phyloP scores from a whole-genome alignment of 192 early-diverging fungal species.

The Phycomyces nitens region DNA sequence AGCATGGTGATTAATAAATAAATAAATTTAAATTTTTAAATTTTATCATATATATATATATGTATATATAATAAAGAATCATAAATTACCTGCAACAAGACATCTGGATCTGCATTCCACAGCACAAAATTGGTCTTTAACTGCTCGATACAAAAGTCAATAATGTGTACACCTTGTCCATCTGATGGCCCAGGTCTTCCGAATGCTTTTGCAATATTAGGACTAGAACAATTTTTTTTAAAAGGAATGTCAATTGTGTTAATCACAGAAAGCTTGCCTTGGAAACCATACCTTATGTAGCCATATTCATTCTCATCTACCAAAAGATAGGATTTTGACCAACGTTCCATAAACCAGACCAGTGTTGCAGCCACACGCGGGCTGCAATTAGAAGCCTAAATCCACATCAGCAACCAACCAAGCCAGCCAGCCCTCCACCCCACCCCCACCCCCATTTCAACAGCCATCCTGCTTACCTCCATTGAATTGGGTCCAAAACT shows the following conservation, averaged over 20 bases:
- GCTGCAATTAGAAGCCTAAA: constrained; percentile 56
- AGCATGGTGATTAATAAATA: too few species aligned
- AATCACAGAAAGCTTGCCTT: neutral
- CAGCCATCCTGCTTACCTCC: constrained; percentile 28
- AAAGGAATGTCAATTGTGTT: too few species aligned
- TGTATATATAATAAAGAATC: too few species aligned
- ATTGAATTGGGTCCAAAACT: constrained; percentile 41
- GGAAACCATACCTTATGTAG: constrained; percentile 44
- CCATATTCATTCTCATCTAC: constrained; percentile 54
- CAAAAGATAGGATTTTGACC: constrained; percentile 71
- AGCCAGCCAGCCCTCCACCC: too few species aligned
- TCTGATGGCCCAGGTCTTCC: constrained; percentile 43
- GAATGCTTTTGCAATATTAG: constrained; percentile 52
- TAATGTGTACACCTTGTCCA: constrained; percentile 51
- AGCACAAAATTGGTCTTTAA: constrained; percentile 58
- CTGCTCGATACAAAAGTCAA: constrained; percentile 62
- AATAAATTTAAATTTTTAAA: too few species aligned
- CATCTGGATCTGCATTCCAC: constrained; percentile 71
- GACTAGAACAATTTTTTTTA: constrained; percentile 34
- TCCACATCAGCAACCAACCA: neutral
- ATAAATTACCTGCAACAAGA: constrained; percentile 57
- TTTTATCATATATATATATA: too few species aligned
- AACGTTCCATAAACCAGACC: constrained; percentile 73
- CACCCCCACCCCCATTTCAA: too few species aligned
- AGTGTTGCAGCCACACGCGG: constrained; percentile 67